These are phyloP conservation scores for Platanthera guangdongensis DNA, from an alignment of 106 monocot genomes.

Conservation along the genomic window DNA sequence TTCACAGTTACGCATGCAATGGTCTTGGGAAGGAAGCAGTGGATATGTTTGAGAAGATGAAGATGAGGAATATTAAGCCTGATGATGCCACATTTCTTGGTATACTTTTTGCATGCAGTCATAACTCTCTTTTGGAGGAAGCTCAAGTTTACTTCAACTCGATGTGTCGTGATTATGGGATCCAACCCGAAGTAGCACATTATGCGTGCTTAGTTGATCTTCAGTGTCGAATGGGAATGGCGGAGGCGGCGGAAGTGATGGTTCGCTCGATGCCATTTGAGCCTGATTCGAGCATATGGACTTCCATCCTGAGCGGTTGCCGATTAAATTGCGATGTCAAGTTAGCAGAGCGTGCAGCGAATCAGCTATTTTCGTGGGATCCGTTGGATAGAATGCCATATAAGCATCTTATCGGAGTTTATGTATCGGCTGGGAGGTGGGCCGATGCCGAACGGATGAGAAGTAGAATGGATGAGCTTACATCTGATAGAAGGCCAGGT, in stretches of 20 bases:
- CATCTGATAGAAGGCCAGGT: conserved; percentile 24
- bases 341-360: conserved; percentile 43
- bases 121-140: conserved; percentile 35
- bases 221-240: conserved; percentile 33
- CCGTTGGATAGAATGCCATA: conserved; percentile 45
- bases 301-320: conserved; percentile 48
- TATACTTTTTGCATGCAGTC: conserved; percentile 51
- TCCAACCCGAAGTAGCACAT: conserved; percentile 34
- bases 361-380: conserved; percentile 22
- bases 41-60: conserved; percentile 35
- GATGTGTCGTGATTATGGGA: conserved; percentile 40
- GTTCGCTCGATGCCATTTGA: conserved; percentile 39
- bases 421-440: conserved; percentile 33
- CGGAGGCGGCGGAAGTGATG: conserved; percentile 27
- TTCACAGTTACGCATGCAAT: conserved; percentile 51
- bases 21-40: conserved; percentile 31
- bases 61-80: conserved; percentile 20
- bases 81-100: conserved; percentile 53
- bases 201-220: conserved; percentile 65
- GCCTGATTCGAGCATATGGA: conserved; percentile 36
- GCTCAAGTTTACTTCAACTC: conserved; percentile 31
- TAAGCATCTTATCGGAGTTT: conserved; percentile 33
- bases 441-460: conserved; percentile 18
- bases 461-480: conserved; percentile 17
- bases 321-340: conserved; percentile 22